A percentile compares a stretch with the other conserved stretches of the same genome.
phyloP scores from a whole-genome alignment of 2,329 filamentous ascomycete genomes.

The Alternaria arbusti region DNA sequence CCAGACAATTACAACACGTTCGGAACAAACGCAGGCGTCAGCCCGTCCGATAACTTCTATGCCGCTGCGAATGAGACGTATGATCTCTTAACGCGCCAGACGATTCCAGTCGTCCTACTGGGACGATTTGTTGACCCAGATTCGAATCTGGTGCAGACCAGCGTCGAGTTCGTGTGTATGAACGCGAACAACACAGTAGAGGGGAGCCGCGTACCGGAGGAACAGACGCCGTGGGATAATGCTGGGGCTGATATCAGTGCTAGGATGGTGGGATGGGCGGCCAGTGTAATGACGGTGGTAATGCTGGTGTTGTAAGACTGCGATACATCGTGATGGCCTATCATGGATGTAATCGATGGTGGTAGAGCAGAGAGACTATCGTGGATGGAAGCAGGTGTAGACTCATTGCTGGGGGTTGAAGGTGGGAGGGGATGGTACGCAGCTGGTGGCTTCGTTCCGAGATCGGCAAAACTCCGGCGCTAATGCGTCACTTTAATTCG shows the following conservation, averaged over 20 bases:
- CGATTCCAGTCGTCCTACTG: conserved; percentile 2
- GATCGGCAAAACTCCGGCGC: not conserved
- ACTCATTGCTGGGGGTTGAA: not conserved
- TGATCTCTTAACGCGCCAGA: conserved; percentile 1
- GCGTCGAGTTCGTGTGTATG: conserved; percentile 1
- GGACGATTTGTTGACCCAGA: conserved; percentile 1
- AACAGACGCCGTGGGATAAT: not conserved
- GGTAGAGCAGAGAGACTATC: not conserved
- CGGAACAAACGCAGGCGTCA: not conserved
- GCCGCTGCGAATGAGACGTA: not conserved
- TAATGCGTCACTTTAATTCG: not conserved
- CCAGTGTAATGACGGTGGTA: not conserved
- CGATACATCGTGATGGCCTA: not conserved
- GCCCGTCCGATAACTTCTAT: not conserved
- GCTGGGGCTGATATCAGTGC: not conserved
- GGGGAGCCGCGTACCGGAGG: not conserved
- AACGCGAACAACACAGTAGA: not conserved
- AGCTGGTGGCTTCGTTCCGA: not conserved
- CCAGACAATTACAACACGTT: conserved; percentile 3
- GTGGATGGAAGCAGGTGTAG: not conserved
- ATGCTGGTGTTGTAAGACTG: conserved; percentile 1
- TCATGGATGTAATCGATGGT: not conserved
- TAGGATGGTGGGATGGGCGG: conserved; percentile 2
- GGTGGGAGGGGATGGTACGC: not conserved
- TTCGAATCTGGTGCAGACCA: not conserved